Evolutionary conservation across 257 asterid genomes (phyloP).

Genomic region (Solanum stenotomum): DNA sequence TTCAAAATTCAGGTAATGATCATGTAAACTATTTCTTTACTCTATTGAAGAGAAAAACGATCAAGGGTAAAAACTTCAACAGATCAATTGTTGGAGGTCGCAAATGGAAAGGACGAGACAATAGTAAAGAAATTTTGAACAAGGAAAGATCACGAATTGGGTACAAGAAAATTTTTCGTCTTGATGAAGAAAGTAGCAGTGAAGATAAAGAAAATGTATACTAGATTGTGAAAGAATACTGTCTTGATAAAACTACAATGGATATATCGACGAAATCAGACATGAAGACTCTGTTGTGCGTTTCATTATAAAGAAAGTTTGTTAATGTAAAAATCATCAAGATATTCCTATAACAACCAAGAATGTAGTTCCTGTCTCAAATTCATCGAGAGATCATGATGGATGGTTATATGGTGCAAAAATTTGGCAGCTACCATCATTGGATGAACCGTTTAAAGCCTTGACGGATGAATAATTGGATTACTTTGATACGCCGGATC

Average conservation of each 20-base stretch:
- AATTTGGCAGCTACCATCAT: not conserved
- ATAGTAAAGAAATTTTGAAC: not conserved
- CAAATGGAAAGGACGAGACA: not conserved
- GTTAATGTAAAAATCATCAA: too few relatives aligned
- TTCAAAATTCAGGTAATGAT: not conserved
- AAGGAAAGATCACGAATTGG: not conserved
- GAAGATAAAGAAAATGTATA: not conserved
- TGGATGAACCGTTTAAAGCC: not conserved
- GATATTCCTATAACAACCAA: too few relatives aligned
- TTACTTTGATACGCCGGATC: not conserved
- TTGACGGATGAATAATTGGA: not conserved
- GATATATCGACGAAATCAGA: not conserved
- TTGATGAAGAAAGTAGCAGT: not conserved
- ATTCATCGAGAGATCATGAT: not conserved
- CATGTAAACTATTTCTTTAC: not conserved
- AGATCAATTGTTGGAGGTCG: not conserved
- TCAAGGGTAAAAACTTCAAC: not conserved
- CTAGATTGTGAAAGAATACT: not conserved
- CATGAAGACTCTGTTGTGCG: not conserved
- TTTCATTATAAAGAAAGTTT: not conserved
- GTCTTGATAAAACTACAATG: not conserved
- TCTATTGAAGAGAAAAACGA: not conserved
- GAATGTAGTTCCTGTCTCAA: not conserved
- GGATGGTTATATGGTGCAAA: not conserved
- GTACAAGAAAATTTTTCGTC: not conserved